Evolutionary conservation across 345 rosid genomes (phyloP).

Genomic region (Arabis hirsuta): DNA sequence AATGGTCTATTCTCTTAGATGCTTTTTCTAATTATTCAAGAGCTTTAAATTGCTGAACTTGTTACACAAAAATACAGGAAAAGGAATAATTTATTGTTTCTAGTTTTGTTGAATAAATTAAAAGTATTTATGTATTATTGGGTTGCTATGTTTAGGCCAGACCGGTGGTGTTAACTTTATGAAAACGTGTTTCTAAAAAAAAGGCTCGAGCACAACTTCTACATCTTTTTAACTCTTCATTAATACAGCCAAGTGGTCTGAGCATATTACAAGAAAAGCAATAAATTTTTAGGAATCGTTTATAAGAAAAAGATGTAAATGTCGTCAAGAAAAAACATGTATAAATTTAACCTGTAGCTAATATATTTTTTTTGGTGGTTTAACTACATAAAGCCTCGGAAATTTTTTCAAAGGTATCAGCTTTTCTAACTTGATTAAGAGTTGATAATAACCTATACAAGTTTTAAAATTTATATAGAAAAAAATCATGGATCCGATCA

Average conservation of each 20-base stretch:
- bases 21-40: background rate
- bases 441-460: background rate
- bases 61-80: conserved; percentile 11
- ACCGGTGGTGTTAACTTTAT: conserved; percentile 40
- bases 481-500: background rate
- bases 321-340: background rate
- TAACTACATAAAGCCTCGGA: conserved; percentile 2
- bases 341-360: background rate
- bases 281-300: background rate
- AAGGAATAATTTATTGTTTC: background rate
- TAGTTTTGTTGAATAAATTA: background rate
- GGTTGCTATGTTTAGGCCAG: conserved; percentile 39
- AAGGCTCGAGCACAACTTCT: conserved; percentile 31
- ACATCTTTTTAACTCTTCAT: conserved; percentile 40
- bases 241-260: conserved; percentile 43
- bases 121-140: conserved; percentile 26
- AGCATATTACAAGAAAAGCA: conserved; percentile 39
- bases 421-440: conserved; percentile 20
- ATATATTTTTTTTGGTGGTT: background rate
- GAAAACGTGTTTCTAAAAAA: conserved; percentile 43
- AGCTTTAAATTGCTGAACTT: background rate
- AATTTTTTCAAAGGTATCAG: background rate
- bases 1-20: background rate
- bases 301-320: too few relatives aligned
- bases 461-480: background rate